Base-by-base conservation (phyloP, 176 grass and related monocot genomes). In the Triticum aestivum region DNA sequence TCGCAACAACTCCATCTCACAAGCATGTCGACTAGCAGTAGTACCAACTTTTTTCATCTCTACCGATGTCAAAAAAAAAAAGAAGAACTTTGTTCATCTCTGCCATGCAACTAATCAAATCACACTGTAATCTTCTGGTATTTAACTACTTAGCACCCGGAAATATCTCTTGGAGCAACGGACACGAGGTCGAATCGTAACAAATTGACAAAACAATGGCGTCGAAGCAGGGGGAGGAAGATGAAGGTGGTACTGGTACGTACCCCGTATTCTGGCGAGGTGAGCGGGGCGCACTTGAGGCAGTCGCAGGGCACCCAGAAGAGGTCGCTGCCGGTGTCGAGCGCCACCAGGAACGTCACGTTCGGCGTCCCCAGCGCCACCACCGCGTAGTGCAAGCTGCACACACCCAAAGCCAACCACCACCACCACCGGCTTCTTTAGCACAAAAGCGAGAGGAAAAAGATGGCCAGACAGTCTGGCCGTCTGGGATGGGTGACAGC, bases 251-350 rank as follows among this genome's bases (percentile, higher is more conserved):
- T 44, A 44, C 2, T 4, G 11, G 51, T 21, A 72, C 73, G 32
- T 91, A 94, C 94, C 10, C 78, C 81, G 80, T 95, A 91, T 18
- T 12, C 42, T 0, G 85, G 77, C 3, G 90, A 94, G 34, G 32
- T 51, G 38, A 92, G 83, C 0, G 90, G 88, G 0, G 94, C 92
- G 80, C 97, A 99, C 52, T 79, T 62, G 75, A 75, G 8, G 86
- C 96, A 98, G 77, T 95, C 84, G 77, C 96, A 98, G 72, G 96
- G 96, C 74, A 98, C 93, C 96, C 93, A 98, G 83, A 98, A 91
- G 24, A 98, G 91, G 79, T 94, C 91, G 83, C 96, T 98, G 70
- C 96, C 96, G 65, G 96, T 95, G 87, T 95, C 96, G 69, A 98
- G 86, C 61, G 96, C 96, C 74, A 98, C 96, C 65, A 98, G 86